Base-by-base conservation (phyloP, 108 stramenopile genomes). In the Skeletonema potamos region DNA sequence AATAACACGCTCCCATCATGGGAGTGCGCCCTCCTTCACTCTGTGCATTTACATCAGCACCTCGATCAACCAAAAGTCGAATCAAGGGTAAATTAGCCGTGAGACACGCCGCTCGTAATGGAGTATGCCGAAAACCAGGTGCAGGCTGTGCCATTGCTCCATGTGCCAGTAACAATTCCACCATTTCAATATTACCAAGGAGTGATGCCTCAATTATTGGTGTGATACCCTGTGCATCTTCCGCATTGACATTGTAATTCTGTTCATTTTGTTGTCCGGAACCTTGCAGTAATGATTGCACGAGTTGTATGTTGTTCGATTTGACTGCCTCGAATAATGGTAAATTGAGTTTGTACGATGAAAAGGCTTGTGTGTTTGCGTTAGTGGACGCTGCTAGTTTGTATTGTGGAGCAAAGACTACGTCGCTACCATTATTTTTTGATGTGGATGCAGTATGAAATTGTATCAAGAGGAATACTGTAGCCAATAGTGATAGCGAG, bases 1-100 rank as follows among this genome's bases (percentile, higher is more conserved):
- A 33, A 32, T 57, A 82, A 51, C 81, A 82, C n/a, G 81, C 81
- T 12, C 81, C 81, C 81, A 82, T 82, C 15, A 82, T 28, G 1
- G 81, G 81, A 7, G 81, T 82, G 24, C 81, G 71, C 0, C 58
- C 63, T 5, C 81, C 81, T 44, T 82, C 81, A 18, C 61, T 63
- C 12, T 36, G 27, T 0, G 81, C 76, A 32, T 82, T 82, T 18
- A 76, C 76, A 73, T 82, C 65, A 0, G 81, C 81, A 4, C 81
- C 81, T 8, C 58, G 44, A 18, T 77, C 15, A 10, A 82, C 72
- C 6, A 82, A 43, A 27, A 68, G 48, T 15, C 43, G 8, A 9
- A 82, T 77, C 15, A 82, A 56, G 13, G 61, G 51, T 27, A 51
- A 2, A 56, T 82, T 82, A 11, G 72, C 81, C 37, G 81, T 82